Conservation (phyloP, 768 basidiomycete genomes). For the Gymnopilus dilepis region DNA sequence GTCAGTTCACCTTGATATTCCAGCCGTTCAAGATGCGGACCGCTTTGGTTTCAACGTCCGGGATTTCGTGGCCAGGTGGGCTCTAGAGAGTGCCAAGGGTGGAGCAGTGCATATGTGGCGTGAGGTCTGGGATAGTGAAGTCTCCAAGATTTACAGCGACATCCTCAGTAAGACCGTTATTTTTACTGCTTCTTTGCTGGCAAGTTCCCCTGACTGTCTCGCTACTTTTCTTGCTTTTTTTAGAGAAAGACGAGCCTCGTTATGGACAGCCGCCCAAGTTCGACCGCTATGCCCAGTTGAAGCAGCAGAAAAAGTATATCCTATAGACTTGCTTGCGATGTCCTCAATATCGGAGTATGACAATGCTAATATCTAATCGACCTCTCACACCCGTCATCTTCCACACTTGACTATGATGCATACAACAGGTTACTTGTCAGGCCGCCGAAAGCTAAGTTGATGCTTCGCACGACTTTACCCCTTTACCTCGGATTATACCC, state of each 20-base stretch:
- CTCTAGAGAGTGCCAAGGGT: constrained; percentile 56
- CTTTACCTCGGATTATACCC: not conserved
- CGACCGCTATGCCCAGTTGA: constrained; percentile 61
- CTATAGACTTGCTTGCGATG: constrained; percentile 25
- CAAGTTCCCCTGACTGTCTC: constrained; percentile 16
- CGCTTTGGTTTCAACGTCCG: constrained; percentile 72
- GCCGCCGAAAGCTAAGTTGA: constrained; percentile 6
- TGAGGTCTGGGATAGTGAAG: constrained; percentile 71
- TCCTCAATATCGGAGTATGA: constrained; percentile 1
- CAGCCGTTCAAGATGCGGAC: constrained; percentile 46
- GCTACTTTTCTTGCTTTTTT: constrained; percentile 19
- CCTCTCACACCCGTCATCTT: not conserved
- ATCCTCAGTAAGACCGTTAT: constrained; percentile 60
- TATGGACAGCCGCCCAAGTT: constrained; percentile 58
- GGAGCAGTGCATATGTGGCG: constrained; percentile 88
- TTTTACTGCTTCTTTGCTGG: constrained; percentile 20
- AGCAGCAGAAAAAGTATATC: constrained; percentile 50
- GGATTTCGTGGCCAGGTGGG: constrained; percentile 60
- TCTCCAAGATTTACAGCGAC: constrained; percentile 66
- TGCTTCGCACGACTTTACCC: not conserved
- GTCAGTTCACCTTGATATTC: constrained; percentile 48
- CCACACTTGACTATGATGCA: no score
- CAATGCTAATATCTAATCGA: constrained; percentile 19
- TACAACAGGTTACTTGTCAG: constrained; percentile 2
- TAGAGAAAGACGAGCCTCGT: constrained; percentile 55